These are phyloP conservation scores for Secale cereale DNA, from an alignment of 176 grass and related monocot species.

Conservation along the genomic window DNA sequence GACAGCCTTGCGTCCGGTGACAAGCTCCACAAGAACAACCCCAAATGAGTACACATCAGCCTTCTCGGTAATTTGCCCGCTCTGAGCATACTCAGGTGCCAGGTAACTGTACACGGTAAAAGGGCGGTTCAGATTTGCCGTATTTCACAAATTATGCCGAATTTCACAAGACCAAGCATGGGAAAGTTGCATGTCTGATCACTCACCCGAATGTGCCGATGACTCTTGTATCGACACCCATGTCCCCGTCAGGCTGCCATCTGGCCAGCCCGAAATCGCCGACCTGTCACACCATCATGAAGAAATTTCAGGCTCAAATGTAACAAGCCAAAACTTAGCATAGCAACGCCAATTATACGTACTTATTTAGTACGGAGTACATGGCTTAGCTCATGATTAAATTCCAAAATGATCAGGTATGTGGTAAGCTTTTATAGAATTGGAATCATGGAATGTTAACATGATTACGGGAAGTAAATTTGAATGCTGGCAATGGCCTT, in stretches of 20 bases:
- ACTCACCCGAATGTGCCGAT: slow-evolving; percentile 91
- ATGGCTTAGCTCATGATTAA: background rate
- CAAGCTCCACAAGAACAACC: slow-evolving; percentile 83
- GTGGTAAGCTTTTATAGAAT: background rate
- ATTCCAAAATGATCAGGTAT: background rate
- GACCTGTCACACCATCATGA: slow-evolving; percentile 40
- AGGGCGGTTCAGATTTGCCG: too few species aligned
- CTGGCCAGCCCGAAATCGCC: slow-evolving; percentile 91
- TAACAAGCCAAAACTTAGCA: too few species aligned
- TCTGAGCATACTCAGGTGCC: slow-evolving; percentile 87
- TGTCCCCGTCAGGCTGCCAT: slow-evolving; percentile 97
- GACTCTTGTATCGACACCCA: slow-evolving; percentile 87
- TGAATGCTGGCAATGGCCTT: background rate
- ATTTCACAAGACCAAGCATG: background rate
- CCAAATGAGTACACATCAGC: slow-evolving; percentile 97
- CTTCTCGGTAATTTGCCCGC: slow-evolving; percentile 95
- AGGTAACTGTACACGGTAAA: slow-evolving; percentile 42
- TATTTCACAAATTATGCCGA: background rate
- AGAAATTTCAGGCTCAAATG: background rate
- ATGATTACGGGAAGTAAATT: too few species aligned
- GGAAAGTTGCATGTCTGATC: background rate
- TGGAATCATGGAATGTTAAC: too few species aligned
- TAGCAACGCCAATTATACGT: background rate
- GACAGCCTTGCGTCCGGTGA: slow-evolving; percentile 92
- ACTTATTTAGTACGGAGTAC: background rate